Percentiles rank a stretch among this genome's conserved stretches.
Evolutionary conservation across 2,329 filamentous ascomycete genomes (phyloP).

Genomic region (Sporothrix brasiliensis): DNA sequence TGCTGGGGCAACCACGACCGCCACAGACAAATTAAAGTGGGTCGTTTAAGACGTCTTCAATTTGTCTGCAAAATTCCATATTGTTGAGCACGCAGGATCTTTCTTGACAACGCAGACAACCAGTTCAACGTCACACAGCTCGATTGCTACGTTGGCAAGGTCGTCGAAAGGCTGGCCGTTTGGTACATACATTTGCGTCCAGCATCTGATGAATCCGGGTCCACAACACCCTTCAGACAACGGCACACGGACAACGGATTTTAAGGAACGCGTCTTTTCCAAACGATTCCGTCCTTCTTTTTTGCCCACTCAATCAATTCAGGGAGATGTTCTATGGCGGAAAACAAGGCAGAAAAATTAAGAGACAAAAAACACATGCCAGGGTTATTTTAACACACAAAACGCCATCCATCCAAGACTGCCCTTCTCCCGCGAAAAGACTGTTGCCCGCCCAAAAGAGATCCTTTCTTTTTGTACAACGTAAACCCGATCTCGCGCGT

Average conservation of each 20-base stretch:
- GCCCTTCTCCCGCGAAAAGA: slow-evolving; percentile 2
- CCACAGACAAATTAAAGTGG: slow-evolving; percentile 26
- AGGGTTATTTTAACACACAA: slow-evolving; percentile 29
- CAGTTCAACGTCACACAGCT: neutral
- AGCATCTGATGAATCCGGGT: neutral
- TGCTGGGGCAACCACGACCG: slow-evolving; percentile 31
- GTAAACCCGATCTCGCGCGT: neutral
- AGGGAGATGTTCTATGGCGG: slow-evolving; percentile 29
- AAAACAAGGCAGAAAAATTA: slow-evolving; percentile 7
- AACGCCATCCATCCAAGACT: slow-evolving; percentile 30
- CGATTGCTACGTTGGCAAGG: neutral
- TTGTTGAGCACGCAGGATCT: no score
- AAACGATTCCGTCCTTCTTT: neutral
- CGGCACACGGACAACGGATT: neutral
- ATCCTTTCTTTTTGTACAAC: neutral
- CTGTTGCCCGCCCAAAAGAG: neutral
- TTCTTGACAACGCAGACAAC: neutral
- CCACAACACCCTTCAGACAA: neutral
- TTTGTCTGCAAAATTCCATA: neutral
- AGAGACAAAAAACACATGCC: slow-evolving; percentile 18
- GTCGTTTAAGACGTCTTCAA: neutral
- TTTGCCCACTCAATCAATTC: slow-evolving; percentile 24
- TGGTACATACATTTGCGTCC: slow-evolving; percentile 1
- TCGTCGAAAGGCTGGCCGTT: neutral
- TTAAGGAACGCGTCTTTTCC: neutral